Conservation (phyloP, 2,329 filamentous ascomycete species). For the Madurella mycetomatis region DNA sequence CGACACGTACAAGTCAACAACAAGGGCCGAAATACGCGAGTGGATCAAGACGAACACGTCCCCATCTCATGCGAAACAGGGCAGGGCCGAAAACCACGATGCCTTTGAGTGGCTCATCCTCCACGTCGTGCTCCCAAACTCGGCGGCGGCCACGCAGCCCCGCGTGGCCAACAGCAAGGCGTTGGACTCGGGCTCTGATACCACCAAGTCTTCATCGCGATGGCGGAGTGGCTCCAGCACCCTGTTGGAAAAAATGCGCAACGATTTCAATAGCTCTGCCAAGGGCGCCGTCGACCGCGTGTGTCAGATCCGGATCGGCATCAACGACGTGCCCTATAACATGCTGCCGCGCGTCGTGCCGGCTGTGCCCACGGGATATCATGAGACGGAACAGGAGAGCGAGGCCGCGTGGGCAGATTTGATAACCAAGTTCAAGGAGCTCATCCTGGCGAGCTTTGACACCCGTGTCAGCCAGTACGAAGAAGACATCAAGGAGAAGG, state of each 20-base stretch:
- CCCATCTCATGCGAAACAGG: slow-evolving; percentile 48
- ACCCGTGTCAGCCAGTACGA: slow-evolving; percentile 89
- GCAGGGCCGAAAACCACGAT: slow-evolving; percentile 84
- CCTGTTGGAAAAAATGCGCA: slow-evolving; percentile 80
- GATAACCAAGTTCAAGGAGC: slow-evolving; percentile 76
- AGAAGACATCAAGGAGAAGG: slow-evolving; percentile 92
- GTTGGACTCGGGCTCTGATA: slow-evolving; percentile 55
- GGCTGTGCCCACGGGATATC: slow-evolving; percentile 59
- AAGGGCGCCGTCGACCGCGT: slow-evolving; percentile 74
- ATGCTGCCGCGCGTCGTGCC: slow-evolving; percentile 59
- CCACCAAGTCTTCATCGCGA: slow-evolving; percentile 44
- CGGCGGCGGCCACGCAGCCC: slow-evolving; percentile 72
- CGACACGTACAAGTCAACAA: slow-evolving; percentile 80
- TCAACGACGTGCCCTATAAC: slow-evolving; percentile 65
- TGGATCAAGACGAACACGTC: slow-evolving; percentile 81
- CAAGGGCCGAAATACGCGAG: slow-evolving; percentile 74
- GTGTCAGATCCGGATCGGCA: slow-evolving; percentile 75
- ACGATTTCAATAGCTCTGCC: slow-evolving; percentile 76
- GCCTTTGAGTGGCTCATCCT: slow-evolving; percentile 94
- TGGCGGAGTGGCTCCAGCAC: slow-evolving; percentile 79
- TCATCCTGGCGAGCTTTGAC: slow-evolving; percentile 88
- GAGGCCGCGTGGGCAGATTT: slow-evolving; percentile 81
- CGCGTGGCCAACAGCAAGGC: slow-evolving; percentile 52
- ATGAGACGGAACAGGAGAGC: slow-evolving; percentile 70
- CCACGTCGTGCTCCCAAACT: slow-evolving; percentile 87